Percentiles rank a stretch among this genome's conserved stretches.
Evolutionary conservation across 768 basidiomycete species (phyloP).

Genomic region (Leucosporidium scottii): DNA sequence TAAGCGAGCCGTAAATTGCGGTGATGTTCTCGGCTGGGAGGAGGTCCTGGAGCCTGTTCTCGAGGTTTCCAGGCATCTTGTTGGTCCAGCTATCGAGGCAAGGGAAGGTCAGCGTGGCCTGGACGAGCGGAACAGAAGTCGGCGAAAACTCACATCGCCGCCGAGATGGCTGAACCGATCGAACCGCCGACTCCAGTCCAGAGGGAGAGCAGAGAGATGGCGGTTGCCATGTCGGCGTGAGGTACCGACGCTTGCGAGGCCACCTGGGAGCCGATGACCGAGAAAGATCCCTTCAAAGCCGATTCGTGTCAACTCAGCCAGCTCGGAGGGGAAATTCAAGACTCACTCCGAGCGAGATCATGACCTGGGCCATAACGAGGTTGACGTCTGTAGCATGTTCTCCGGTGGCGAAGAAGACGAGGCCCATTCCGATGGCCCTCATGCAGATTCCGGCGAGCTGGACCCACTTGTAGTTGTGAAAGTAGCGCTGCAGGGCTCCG

Average conservation of each 20-base stretch:
- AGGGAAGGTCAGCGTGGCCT: too few relatives aligned
- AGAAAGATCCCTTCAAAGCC: slow-evolving; percentile 27
- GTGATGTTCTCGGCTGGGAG: not conserved
- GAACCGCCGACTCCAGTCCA: slow-evolving; percentile 41
- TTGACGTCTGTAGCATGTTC: not conserved
- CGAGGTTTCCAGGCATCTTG: slow-evolving; percentile 1
- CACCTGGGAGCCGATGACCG: slow-evolving; percentile 41
- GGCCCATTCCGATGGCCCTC: slow-evolving; percentile 34
- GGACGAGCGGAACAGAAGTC: too few relatives aligned
- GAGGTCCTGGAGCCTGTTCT: not conserved
- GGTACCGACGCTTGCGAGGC: slow-evolving; percentile 43
- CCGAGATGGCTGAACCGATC: slow-evolving; percentile 39
- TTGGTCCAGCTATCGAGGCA: not conserved
- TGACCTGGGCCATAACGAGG: not conserved
- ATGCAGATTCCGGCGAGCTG: slow-evolving; percentile 38
- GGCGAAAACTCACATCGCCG: not conserved
- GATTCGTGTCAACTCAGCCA: not conserved
- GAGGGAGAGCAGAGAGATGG: slow-evolving; percentile 40
- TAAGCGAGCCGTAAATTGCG: not conserved
- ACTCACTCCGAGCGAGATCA: slow-evolving; percentile 1
- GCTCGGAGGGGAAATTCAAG: not conserved
- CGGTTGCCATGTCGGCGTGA: slow-evolving; percentile 43
- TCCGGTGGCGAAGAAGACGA: not conserved
- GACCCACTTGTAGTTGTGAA: slow-evolving; percentile 42
- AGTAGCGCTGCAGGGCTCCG: slow-evolving; percentile 38